Evolutionary conservation across 2,329 filamentous ascomycete genomes (phyloP).

Genomic region (Hymenoscyphus albidus): DNA sequence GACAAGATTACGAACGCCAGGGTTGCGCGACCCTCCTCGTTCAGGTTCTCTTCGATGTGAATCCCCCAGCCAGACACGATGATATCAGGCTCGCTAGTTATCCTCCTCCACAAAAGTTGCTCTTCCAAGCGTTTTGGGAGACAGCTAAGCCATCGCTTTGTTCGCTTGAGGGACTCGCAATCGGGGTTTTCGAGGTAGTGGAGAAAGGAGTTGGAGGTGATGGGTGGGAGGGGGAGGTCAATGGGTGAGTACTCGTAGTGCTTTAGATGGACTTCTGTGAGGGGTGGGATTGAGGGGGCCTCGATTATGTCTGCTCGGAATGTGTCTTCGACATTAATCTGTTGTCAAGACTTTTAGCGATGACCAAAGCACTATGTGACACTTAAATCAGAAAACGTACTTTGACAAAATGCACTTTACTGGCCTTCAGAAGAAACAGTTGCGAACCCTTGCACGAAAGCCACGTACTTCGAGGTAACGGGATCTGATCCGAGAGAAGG

Average conservation of each 20-base stretch:
- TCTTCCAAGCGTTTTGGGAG: constrained; percentile 3
- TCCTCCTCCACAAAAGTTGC: background rate
- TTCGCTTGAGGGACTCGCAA: background rate
- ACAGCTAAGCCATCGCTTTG: constrained; percentile 4
- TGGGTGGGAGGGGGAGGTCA: constrained; percentile 7
- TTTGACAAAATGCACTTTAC: constrained; percentile 5
- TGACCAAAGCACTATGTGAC: background rate
- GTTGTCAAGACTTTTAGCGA: background rate
- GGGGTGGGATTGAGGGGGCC: constrained; percentile 1
- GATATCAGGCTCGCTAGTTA: background rate
- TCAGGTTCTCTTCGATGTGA: background rate
- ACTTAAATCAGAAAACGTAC: background rate
- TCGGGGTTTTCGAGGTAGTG: constrained; percentile 2
- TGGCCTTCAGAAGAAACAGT: background rate
- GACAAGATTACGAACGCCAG: background rate
- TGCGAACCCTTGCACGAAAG: constrained; percentile 1
- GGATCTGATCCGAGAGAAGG: background rate
- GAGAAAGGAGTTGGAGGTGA: constrained; percentile 4
- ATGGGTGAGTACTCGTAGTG: constrained; percentile 6
- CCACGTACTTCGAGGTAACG: constrained; percentile 5
- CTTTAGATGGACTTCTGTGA: constrained; percentile 4
- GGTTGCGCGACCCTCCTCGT: background rate
- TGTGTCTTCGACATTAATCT: constrained; percentile 4
- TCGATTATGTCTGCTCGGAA: constrained; percentile 7
- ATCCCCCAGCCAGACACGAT: constrained; percentile 5